Base-by-base conservation (phyloP, 2,329 filamentous ascomycete genomes). In the Penicillium griseofulvum region DNA sequence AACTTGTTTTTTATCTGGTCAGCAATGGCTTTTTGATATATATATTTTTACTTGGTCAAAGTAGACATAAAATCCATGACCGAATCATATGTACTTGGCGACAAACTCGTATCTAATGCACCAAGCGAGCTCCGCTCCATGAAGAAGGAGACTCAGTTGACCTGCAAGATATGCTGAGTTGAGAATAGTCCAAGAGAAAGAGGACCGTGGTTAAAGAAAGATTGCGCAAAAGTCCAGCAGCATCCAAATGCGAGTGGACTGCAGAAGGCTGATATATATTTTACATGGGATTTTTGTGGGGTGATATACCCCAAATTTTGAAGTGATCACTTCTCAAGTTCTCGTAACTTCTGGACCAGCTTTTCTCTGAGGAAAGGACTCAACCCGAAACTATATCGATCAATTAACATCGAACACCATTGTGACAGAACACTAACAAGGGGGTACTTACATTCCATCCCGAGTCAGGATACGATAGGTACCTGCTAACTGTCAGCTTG, bases 391-490 rank as follows among this genome's bases (percentile, higher is more conserved):
- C 78, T 79, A 57, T 38, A 41, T 43, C 4, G n/a, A 38, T 4
- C 29, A 7, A 53, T 74, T 51, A 74, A 65, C 45, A 60, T 48
- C 28, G 33, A 37, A 26, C 38, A 47, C 10, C 8, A 58, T 8
- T 14, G 19, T 17, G 19, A 6, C 5, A 3, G 5, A 19, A 12
- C 9, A 41, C 10, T 5, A 24, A 24, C n/a, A 37, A 14, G n/a
- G 19, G 36, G 9, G 17, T 12, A 77, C 79, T 72, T 69, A 81
- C 70, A 87, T 80, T 52, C 84, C 84, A 65, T 86, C 82, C 28
- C 80, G 75, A 24, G 84, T 87, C 16, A 84, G 72, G 39, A 84
- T 71, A 48, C 84, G 73, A 74, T 87, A 87, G n/a, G 83, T 86
- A 22, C 76, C 74, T 77, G 44, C 36, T 29, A n/a, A n/a, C 17